A percentile compares a stretch with the other conserved stretches of the same genome.
phyloP scores from a whole-genome alignment of 768 basidiomycete genomes.

The Inosperma sp. region DNA sequence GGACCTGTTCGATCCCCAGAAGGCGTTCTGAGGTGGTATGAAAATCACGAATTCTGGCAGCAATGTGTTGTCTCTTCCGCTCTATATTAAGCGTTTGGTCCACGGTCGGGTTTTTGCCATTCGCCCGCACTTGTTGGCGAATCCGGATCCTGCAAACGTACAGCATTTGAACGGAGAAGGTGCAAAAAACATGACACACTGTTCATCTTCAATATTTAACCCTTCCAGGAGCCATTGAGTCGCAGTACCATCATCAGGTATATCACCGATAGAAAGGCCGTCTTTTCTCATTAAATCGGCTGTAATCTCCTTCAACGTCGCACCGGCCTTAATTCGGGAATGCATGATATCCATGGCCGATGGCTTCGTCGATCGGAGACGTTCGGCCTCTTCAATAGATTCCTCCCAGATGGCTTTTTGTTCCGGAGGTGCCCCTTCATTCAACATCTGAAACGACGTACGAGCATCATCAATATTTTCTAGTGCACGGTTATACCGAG shows the following conservation, averaged over 20 bases:
- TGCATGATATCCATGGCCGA: background rate
- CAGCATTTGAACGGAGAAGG: too few species aligned
- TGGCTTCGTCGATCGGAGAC: rapidly evolving
- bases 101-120: rapidly evolving
- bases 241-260: too few species aligned
- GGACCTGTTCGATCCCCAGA: background rate
- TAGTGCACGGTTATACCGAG: background rate
- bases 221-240: background rate
- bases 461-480: background rate
- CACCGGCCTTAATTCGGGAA: background rate
- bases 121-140: background rate
- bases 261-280: background rate
- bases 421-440: background rate
- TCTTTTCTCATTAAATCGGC: background rate
- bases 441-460: background rate
- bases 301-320: background rate
- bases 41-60: background rate
- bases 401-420: background rate
- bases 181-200: conserved; percentile 2
- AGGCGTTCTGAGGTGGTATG: background rate
- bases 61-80: too few species aligned
- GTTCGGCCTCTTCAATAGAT: background rate
- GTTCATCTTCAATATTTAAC: conserved; percentile 1
- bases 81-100: background rate
- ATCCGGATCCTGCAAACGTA: background rate